Base-by-base conservation (phyloP, 2,329 filamentous ascomycete genomes). In the Huntiella bhutanensis region DNA sequence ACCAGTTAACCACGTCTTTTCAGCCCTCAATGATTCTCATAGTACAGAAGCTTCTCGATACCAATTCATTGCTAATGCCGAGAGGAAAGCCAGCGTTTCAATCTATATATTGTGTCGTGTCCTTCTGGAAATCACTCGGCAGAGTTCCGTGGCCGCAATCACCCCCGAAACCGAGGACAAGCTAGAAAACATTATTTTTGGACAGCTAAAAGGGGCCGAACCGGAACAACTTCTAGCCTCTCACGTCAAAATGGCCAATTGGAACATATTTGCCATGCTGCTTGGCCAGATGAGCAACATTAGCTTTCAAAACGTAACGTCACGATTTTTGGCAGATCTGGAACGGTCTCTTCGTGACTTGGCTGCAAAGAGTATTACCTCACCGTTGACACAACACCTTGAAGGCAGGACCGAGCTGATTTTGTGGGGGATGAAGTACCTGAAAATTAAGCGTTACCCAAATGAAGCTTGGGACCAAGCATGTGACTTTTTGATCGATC, bases 61-160 rank as follows among this genome's bases (percentile, higher is more conserved):
- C 19, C 80, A 85, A 54, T 80, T 75, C 53, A 77, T 87, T 36
- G 72, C 78, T 11, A 73, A 88, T 55, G 80, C 84, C 2, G 91
- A 98, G 62, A 79, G 88, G 45, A 79, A 85, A 36, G 94, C 88
- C 4, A 92, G 84, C 0, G 83, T 94, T 3, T 95, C 92, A 1
- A 94, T 95, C 43, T 98, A 94, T 57, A 82, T 98, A 15, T 73
- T 98, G 3, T 98, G 91, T 58, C 77, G 91, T 28, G 88, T 96
- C 5, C 67, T 98, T 43, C 81, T 95, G 47, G 86, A 96, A 59
- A 87, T 98, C 42, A 91, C 96, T 59, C 79, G 80, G 35, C 86
- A 96, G 60, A 95, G 85, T 55, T 87, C 73, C 22, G 65, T 96
- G 39, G 71, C 77, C 33, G 81, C 77, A 15, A 84, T 98, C 53